Base-by-base conservation (phyloP, 1,284 basidiomycete genomes). In the Leccinum subrobustum region DNA sequence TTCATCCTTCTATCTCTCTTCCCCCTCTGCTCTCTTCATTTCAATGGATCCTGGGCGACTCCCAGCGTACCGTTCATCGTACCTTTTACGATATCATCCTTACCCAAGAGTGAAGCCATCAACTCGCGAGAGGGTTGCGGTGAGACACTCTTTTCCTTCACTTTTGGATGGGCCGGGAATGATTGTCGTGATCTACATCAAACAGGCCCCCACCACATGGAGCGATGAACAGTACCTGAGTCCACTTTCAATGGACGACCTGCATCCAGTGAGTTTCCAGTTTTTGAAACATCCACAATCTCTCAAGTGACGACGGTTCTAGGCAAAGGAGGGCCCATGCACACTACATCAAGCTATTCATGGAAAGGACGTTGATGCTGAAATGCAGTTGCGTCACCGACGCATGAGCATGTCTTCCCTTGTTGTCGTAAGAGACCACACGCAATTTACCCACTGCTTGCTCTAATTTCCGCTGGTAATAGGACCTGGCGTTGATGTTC, bases 1-100 rank as follows among this genome's bases (percentile, higher is more conserved):
- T 29, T 33, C 52, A 3, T 20, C 44, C 12, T 54, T 29, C 39
- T 8, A 18, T 51, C 48, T 4, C 20, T 20, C n/a, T 27, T 57
- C 29, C 31, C 48, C 1, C 47, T 8, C n/a, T 29, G 12, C 47
- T 61, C 31, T 59, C 35, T 7, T 50, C 50, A 18, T 35, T 37
- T 25, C 18, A 33, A 75, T 71, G 67, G 73, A 73, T 27, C 33
- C 48, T 1, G 54, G 52, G 0, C 52, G 61, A 0, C 61, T 72
- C 0, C 73, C 70, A 3, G 58, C 66, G n/a, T 29, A n/a, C n/a
- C n/a, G n/a, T n/a, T n/a, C n/a, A n/a, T 74, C 72, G 0, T 68
- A 75, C 39, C 52, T 75, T 3, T 53, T 70, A 27, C 57, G 70
- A 18, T 74, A 60, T 33, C 70, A 72, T 58, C 70, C 70, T 39